Evolutionary conservation across 2,329 filamentous ascomycete species (phyloP), one percentile per base, ranked within the genome.

Genomic region (Fusarium concolor): DNA sequence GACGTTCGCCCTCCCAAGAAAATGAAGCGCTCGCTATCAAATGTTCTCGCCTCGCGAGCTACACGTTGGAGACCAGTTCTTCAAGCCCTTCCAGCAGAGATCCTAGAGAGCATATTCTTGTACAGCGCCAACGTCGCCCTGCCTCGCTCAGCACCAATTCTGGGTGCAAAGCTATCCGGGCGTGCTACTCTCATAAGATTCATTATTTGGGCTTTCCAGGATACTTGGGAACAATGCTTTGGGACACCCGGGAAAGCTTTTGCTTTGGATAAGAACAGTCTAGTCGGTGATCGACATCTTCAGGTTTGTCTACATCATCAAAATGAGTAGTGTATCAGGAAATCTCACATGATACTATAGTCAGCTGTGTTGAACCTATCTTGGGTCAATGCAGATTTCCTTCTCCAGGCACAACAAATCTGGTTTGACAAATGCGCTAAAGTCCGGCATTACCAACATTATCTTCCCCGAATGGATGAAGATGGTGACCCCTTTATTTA

Each of bases 51-150:
- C 22, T 59, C 67, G 10, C 74, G 76, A 42, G 56, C 72, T 15
- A 56, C 65, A 14, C 74, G 74, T 22, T 68, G 55, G 26, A 74
- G 75, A 17, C 52, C 70, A 6, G 72, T 44, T 12, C 68, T 81
- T 22, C 75, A 80, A 49, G 71, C 70, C 29, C 75, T 88, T 10
- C 86, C 86, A 1, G 72, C 81, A 9, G 86, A 88, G 72, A 77
- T 88, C 24, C 79, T 88, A 14, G 84, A 87, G 71, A 78, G 65
- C 31, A 86, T 89, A 46, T 82, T 87, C 55, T 74, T 85, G 65
- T 75, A 83, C 52, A 86, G 85, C 47, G 72, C 76, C 62, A 87
- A 86, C 65, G 63, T 84, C 45, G 78, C 82, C 50, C 77, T 89
- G 1, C 80, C 85, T 1, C 79, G 76, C 7, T 78, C 81, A 47